Percentiles rank a stretch among this genome's conserved stretches.
Conservation (phyloP, 176 grass and related monocot genomes). For the Dactylis glomerata region DNA sequence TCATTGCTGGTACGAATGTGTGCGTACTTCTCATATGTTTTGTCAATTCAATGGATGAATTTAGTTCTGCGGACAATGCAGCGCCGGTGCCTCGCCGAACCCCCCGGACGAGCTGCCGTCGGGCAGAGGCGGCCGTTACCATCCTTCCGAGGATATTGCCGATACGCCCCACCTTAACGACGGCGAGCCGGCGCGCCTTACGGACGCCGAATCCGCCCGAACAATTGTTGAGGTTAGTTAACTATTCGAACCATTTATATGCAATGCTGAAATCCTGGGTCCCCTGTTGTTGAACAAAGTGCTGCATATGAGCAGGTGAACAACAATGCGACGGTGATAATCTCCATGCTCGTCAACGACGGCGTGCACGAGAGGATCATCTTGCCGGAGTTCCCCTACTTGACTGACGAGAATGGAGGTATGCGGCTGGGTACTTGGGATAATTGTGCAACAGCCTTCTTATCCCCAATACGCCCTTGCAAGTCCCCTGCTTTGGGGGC, state of each 20-base stretch:
- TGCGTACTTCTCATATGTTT: background rate
- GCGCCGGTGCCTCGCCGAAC: constrained; percentile 32
- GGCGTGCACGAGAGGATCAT: constrained; percentile 61
- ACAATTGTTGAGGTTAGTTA: constrained; percentile 83
- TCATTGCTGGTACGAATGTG: constrained; percentile 23
- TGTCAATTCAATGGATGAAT: background rate
- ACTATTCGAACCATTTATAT: background rate
- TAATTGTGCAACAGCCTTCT: constrained; percentile 5
- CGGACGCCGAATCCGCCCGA: constrained; percentile 66
- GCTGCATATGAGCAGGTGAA: constrained; percentile 51
- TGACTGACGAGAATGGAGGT: constrained; percentile 96
- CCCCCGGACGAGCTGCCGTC: constrained; percentile 35
- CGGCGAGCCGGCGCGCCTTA: constrained; percentile 42
- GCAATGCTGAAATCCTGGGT: background rate
- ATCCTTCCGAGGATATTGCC: constrained; percentile 73
- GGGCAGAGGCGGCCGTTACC: constrained; percentile 40
- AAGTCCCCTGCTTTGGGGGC: constrained; percentile 15
- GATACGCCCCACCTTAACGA: constrained; percentile 23
- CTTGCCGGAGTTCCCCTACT: constrained; percentile 67
- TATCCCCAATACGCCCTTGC: constrained; percentile 10
- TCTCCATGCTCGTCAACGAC: constrained; percentile 53
- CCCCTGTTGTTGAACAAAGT: background rate
- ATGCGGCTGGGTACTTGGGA: background rate
- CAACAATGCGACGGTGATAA: constrained; percentile 70
- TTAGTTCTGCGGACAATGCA: background rate